These are phyloP conservation scores for Castanea mollissima DNA, from an alignment of 306 rosid genomes.

Conservation along the genomic window DNA sequence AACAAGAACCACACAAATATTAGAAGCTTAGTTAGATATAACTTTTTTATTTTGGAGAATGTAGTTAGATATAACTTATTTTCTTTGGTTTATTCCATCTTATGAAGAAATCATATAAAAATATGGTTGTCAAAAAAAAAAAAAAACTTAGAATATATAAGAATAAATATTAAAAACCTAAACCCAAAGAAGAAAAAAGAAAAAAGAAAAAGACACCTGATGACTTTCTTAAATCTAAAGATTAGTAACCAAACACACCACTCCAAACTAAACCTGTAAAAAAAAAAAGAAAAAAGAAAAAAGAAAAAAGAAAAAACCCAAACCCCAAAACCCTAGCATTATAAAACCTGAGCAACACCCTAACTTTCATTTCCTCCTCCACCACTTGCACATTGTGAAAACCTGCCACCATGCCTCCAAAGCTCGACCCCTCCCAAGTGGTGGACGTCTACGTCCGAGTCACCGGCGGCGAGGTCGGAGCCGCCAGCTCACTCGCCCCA, in stretches of 20 bases:
- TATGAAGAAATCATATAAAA: too few species aligned
- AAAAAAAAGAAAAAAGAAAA: not conserved
- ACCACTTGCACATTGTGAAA: not conserved
- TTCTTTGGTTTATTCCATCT: too few species aligned
- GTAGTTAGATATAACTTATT: too few species aligned
- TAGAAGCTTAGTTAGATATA: too few species aligned
- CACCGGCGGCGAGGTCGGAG: slow-evolving; percentile 29
- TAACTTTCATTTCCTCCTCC: not conserved
- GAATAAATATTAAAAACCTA: too few species aligned
- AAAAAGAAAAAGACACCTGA: too few species aligned
- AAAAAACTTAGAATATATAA: too few species aligned
- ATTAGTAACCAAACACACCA: not conserved
- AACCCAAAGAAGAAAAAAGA: too few species aligned
- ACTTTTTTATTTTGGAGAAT: too few species aligned
- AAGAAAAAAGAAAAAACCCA: not conserved
- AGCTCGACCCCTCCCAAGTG: slow-evolving; percentile 17
- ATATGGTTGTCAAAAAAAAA: too few species aligned
- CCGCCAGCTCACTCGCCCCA: slow-evolving; percentile 25
- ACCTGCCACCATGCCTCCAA: slow-evolving; percentile 14
- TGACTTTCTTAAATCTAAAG: not conserved
- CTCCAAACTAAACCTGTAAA: too few species aligned
- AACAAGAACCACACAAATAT: too few species aligned
- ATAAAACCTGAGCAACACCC: not conserved
- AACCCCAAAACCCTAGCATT: slow-evolving; percentile 14
- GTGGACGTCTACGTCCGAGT: slow-evolving; percentile 21